Conservation (phyloP, 129 eudicot genomes). For the Centella asiatica region DNA sequence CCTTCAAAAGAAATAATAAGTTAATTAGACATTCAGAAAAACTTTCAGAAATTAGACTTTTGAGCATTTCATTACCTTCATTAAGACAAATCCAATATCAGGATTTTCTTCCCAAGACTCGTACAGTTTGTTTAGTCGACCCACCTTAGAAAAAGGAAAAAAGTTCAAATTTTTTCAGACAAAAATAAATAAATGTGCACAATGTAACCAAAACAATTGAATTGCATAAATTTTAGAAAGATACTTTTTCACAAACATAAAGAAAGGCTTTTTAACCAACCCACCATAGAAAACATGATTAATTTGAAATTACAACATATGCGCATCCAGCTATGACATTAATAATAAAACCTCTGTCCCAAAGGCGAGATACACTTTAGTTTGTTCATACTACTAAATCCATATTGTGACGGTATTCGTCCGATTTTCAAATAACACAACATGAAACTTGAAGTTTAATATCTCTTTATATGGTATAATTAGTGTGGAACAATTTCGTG, state of each 20-base stretch:
- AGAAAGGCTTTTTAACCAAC: background rate
- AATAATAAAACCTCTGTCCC: too few species aligned
- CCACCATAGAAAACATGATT: background rate
- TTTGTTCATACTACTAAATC: too few species aligned
- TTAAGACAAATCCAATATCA: constrained; percentile 70
- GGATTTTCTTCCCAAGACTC: constrained; percentile 96
- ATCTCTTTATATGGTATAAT: too few species aligned
- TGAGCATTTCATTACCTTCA: constrained; percentile 67
- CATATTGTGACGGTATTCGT: too few species aligned
- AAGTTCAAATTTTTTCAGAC: background rate
- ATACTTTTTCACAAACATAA: too few species aligned
- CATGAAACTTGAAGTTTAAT: too few species aligned
- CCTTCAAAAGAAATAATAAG: constrained; percentile 37
- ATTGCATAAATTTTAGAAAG: background rate
- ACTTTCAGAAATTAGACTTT: too few species aligned
- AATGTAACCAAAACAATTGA: background rate
- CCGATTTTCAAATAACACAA: background rate
- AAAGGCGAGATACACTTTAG: too few species aligned
- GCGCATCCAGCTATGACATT: too few species aligned
- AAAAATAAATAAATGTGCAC: background rate
- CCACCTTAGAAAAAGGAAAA: constrained; percentile 32
- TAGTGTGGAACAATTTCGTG: too few species aligned
- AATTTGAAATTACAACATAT: background rate
- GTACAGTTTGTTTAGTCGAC: constrained; percentile 59
- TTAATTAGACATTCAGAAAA: background rate